Conservation (phyloP, 2,329 filamentous ascomycete species). For the Dactylellina leptospora region DNA sequence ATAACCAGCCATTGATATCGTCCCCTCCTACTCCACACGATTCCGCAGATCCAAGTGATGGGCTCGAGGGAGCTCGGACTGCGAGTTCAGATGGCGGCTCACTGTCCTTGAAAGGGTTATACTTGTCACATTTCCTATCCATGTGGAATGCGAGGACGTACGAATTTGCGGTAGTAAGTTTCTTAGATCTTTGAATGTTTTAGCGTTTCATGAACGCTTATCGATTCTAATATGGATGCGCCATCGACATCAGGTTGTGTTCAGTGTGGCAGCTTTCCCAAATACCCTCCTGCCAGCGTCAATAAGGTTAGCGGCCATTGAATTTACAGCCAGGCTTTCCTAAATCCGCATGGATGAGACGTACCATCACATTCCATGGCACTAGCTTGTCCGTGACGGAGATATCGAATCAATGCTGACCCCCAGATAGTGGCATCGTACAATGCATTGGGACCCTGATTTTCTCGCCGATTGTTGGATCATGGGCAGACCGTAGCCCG, state of each 20-base stretch:
- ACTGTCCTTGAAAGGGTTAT: conserved; percentile 59
- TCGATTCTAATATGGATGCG: neutral
- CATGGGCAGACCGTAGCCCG: conserved; percentile 62
- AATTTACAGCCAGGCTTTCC: too few species aligned
- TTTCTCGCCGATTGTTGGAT: conserved; percentile 62
- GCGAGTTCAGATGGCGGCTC: neutral
- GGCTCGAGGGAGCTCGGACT: conserved; percentile 10
- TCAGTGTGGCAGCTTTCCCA: conserved; percentile 44
- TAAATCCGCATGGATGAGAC: too few species aligned
- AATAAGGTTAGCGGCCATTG: conserved; percentile 21
- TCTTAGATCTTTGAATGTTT: conserved; percentile 24
- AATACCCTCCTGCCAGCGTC: conserved; percentile 25
- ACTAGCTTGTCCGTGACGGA: too few species aligned
- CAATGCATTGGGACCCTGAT: conserved; percentile 61
- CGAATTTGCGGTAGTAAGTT: conserved; percentile 67
- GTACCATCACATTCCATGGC: too few species aligned
- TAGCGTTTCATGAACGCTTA: conserved; percentile 63
- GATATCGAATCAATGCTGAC: conserved; percentile 42
- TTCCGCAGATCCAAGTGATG: conserved; percentile 3
- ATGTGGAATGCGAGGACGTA: conserved; percentile 69
- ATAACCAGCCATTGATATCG: conserved; percentile 31
- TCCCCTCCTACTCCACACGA: conserved; percentile 1
- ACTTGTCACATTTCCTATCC: conserved; percentile 67
- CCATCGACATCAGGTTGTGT: conserved; percentile 29
- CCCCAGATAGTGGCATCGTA: conserved; percentile 57